Conservation (phyloP, 768 basidiomycete species). For the Chalciporus piperatus region DNA sequence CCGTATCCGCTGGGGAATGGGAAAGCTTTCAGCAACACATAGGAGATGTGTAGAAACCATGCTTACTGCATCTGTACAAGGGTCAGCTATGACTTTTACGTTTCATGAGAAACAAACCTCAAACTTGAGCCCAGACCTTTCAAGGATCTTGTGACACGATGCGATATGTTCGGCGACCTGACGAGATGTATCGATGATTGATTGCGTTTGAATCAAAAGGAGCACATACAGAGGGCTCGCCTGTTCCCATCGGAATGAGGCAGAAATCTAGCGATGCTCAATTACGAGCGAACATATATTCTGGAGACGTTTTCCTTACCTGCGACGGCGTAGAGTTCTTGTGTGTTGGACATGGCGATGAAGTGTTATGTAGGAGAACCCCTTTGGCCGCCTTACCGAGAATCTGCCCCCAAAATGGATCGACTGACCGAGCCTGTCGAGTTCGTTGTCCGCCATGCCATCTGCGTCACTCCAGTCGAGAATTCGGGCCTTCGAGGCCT, state of each 20-base stretch:
- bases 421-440: background rate
- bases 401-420: too few species aligned
- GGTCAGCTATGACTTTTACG: background rate
- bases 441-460: conserved; percentile 33
- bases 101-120: conserved; percentile 47
- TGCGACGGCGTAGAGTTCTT: conserved; percentile 74
- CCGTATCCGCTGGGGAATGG: conserved; percentile 70
- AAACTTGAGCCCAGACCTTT: conserved; percentile 79
- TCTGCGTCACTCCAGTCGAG: conserved; percentile 52
- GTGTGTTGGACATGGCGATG: conserved; percentile 17
- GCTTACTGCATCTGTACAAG: conserved; percentile 38
- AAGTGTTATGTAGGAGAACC: too few species aligned
- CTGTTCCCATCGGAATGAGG: conserved; percentile 82
- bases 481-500: conserved; percentile 64
- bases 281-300: background rate
- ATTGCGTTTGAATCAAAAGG: conserved; percentile 6
- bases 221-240: conserved; percentile 60
- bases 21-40: conserved; percentile 28
- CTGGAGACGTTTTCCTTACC: conserved; percentile 37
- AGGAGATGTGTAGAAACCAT: background rate
- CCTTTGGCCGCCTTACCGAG: too few species aligned
- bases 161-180: conserved; percentile 78
- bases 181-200: conserved; percentile 1
- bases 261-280: conserved; percentile 64
- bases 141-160: conserved; percentile 79